Evolutionary conservation across 176 grass and related monocot genomes (phyloP).

Genomic region (Zea luxurians): DNA sequence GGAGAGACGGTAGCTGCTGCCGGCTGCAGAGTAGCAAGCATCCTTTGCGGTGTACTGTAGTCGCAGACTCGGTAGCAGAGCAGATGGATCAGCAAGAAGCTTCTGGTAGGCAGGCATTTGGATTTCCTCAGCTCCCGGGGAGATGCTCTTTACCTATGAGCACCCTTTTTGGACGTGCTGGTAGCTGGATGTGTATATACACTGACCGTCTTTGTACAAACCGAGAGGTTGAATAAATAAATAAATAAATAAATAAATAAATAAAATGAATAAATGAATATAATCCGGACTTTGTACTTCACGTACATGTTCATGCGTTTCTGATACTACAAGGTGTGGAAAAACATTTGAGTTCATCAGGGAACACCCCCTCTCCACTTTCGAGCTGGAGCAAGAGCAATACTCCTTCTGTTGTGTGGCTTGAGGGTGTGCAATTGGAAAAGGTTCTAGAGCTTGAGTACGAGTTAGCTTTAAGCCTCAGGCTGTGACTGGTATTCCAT

Average conservation of each 20-base stretch:
- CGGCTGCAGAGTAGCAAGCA: slow-evolving; percentile 22
- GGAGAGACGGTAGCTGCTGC: slow-evolving; percentile 1
- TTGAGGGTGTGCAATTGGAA: not conserved
- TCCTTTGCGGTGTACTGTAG: too few relatives aligned
- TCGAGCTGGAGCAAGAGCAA: not conserved
- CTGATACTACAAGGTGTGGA: not conserved
- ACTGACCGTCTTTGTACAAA: slow-evolving; percentile 21
- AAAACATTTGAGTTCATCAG: not conserved
- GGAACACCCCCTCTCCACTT: not conserved
- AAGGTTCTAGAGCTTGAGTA: not conserved
- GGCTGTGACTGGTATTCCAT: not conserved
- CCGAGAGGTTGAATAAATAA: not conserved
- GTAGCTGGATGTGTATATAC: slow-evolving; percentile 27
- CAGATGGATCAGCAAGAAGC: slow-evolving; percentile 13
- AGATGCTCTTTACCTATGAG: slow-evolving; percentile 13
- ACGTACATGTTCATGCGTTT: not conserved
- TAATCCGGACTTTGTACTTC: not conserved
- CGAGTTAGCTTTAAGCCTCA: not conserved
- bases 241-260: not conserved
- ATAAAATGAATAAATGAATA: not conserved
- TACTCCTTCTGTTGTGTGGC: not conserved
- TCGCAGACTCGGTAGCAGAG: not conserved
- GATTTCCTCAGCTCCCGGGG: not conserved
- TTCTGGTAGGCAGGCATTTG: not conserved
- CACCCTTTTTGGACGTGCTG: slow-evolving; percentile 17